phyloP scores from a whole-genome alignment of 257 asterid species.

The Sherardia arvensis region DNA sequence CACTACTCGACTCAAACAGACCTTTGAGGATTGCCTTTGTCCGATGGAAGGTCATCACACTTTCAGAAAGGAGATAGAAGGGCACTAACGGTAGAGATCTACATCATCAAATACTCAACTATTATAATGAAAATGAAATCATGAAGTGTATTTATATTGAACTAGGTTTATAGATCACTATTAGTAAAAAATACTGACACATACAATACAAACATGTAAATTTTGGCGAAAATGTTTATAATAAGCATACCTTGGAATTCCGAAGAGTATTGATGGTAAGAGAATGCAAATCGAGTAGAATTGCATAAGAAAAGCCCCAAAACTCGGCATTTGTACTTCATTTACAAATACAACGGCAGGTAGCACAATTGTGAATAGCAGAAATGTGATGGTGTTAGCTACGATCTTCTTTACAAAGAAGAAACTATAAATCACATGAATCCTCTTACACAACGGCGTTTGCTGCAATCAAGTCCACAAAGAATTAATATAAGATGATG shows the following conservation, averaged over 20 bases:
- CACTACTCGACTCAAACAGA: constrained; percentile 63
- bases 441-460: constrained; percentile 54
- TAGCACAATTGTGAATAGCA: constrained; percentile 71
- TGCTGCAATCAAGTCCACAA: constrained; percentile 36
- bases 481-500: too few relatives aligned
- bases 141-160: too few relatives aligned
- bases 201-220: too few relatives aligned
- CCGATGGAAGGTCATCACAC: constrained; percentile 80
- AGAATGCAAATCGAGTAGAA: constrained; percentile 69
- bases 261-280: too few relatives aligned
- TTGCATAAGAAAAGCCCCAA: constrained; percentile 40
- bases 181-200: too few relatives aligned
- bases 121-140: too few relatives aligned
- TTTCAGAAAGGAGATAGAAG: constrained; percentile 72
- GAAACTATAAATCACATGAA: constrained; percentile 61
- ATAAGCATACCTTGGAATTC: constrained; percentile 49
- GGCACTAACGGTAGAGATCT: constrained; percentile 67
- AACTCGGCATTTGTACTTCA: constrained; percentile 33
- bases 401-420: constrained; percentile 87
- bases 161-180: too few relatives aligned
- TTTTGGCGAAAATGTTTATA: too few relatives aligned
- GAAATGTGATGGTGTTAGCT: constrained; percentile 80
- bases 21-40: constrained; percentile 78
- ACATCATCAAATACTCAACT: constrained; percentile 5
- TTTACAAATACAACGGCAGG: constrained; percentile 74